A percentile compares a stretch with the other conserved stretches of the same genome.
Evolutionary conservation across 768 basidiomycete species (phyloP).

Genomic region (Tulasnella sp.): DNA sequence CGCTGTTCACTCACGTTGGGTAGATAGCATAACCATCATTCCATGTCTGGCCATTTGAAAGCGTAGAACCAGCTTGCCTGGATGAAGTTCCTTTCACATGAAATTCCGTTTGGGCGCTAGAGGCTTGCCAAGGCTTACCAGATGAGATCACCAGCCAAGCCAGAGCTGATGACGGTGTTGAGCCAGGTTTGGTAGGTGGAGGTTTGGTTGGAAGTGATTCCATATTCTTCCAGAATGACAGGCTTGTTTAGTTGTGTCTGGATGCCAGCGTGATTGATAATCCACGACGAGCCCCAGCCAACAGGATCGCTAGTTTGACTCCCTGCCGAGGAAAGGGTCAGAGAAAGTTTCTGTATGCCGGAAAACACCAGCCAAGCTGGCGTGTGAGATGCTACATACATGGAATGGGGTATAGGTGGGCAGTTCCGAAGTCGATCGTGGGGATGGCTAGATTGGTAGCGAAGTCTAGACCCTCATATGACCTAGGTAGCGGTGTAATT

Average conservation of each 20-base stretch:
- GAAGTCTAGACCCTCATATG: slow-evolving; percentile 56
- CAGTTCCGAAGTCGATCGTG: slow-evolving; percentile 62
- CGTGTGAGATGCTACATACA: slow-evolving; percentile 38
- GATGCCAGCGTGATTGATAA: slow-evolving; percentile 54
- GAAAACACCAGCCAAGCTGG: background rate
- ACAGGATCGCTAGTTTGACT: slow-evolving; percentile 3
- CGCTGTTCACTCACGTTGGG: slow-evolving; percentile 33
- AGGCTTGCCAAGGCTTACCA: slow-evolving; percentile 41
- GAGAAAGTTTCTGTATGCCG: background rate
- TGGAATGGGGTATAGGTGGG: slow-evolving; percentile 41
- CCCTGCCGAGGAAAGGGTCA: background rate
- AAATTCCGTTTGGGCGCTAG: background rate
- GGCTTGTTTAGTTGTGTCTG: slow-evolving; percentile 54
- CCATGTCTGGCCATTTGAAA: slow-evolving; percentile 42
- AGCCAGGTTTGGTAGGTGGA: slow-evolving; percentile 52
- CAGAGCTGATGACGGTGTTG: slow-evolving; percentile 18
- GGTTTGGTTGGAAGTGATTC: slow-evolving; percentile 49
- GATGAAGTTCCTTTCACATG: background rate
- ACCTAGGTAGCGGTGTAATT: background rate
- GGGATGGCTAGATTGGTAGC: slow-evolving; percentile 48
- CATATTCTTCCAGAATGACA: slow-evolving; percentile 61
- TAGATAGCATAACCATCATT: slow-evolving; percentile 52
- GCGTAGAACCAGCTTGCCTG: slow-evolving; percentile 45
- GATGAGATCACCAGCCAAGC: slow-evolving; percentile 49
- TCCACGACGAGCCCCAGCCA: slow-evolving; percentile 47